phyloP scores from a whole-genome alignment of 106 monocot species.

The Agapanthus africanus region DNA sequence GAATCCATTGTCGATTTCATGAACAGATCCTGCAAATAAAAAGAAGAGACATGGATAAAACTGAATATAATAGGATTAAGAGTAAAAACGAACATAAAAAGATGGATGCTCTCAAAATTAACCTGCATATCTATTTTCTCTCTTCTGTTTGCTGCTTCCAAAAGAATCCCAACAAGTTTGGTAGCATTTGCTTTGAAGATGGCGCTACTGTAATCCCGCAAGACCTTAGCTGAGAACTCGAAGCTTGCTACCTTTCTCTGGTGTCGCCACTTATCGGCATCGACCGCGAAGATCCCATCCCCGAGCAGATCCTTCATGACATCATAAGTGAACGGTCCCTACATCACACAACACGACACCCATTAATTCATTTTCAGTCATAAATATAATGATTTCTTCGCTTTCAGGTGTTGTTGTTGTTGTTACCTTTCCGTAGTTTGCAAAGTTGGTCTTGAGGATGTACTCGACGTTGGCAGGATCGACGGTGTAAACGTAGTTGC shows the following conservation, averaged over 20 bases:
- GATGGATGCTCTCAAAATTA: neutral
- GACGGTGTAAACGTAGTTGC: too few species aligned
- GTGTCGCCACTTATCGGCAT: conserved; percentile 16
- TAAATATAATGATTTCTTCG: too few species aligned
- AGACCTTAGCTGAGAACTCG: conserved; percentile 13
- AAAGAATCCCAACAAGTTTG: conserved; percentile 1
- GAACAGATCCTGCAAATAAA: conserved; percentile 9
- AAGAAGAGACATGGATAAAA: neutral
- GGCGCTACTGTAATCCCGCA: conserved; percentile 7
- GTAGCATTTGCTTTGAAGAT: conserved; percentile 19
- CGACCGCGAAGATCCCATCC: conserved; percentile 13
- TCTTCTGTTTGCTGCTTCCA: neutral
- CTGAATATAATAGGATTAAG: too few species aligned
- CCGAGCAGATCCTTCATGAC: conserved; percentile 4
- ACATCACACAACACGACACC: too few species aligned
- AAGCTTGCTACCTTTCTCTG: conserved; percentile 17
- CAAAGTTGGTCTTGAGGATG: too few species aligned
- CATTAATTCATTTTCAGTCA: too few species aligned
- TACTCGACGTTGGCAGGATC: too few species aligned
- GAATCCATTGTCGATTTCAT: conserved; percentile 18
- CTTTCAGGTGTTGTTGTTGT: too few species aligned
- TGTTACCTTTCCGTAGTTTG: too few species aligned
- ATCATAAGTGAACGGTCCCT: neutral
- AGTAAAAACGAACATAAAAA: neutral
- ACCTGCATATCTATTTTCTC: conserved; percentile 21